Evolutionary conservation across 331 rosid species (phyloP).

Genomic region (Malus hybrid): DNA sequence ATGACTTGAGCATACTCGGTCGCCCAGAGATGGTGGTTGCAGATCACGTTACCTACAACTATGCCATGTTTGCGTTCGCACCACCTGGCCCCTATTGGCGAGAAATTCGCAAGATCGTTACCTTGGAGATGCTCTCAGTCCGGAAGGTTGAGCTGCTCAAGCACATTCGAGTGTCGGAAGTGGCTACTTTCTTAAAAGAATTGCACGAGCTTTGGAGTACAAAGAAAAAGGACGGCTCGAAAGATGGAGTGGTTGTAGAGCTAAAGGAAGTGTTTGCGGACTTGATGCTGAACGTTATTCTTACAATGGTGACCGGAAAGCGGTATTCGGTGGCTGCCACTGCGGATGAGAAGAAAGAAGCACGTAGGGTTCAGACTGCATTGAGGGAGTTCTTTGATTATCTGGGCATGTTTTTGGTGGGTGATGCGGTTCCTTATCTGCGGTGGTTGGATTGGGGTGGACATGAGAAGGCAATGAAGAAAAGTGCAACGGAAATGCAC

Average conservation of each 20-base stretch:
- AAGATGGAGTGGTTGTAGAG: not conserved
- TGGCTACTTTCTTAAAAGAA: slow-evolving; percentile 20
- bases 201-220: slow-evolving; percentile 15
- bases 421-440: no score
- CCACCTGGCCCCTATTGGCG: not conserved
- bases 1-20: slow-evolving; percentile 20
- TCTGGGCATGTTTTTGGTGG: not conserved
- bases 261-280: slow-evolving; percentile 22
- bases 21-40: slow-evolving; percentile 25
- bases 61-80: slow-evolving; percentile 21
- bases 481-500: no score
- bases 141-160: not conserved
- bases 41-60: slow-evolving; percentile 17
- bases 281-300: slow-evolving; percentile 3
- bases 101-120: no score
- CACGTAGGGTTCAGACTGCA: slow-evolving; percentile 5
- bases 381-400: slow-evolving; percentile 16
- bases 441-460: no score
- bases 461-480: no score
- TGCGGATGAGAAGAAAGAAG: not conserved
- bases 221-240: not conserved
- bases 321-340: not conserved
- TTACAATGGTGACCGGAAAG: slow-evolving; percentile 14
- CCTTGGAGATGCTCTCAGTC: no score
- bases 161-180: slow-evolving; percentile 26